Evolutionary conservation across 2,329 filamentous ascomycete genomes (phyloP), one percentile per base, ranked within the genome.

Genomic region (Venturia aucupariae): DNA sequence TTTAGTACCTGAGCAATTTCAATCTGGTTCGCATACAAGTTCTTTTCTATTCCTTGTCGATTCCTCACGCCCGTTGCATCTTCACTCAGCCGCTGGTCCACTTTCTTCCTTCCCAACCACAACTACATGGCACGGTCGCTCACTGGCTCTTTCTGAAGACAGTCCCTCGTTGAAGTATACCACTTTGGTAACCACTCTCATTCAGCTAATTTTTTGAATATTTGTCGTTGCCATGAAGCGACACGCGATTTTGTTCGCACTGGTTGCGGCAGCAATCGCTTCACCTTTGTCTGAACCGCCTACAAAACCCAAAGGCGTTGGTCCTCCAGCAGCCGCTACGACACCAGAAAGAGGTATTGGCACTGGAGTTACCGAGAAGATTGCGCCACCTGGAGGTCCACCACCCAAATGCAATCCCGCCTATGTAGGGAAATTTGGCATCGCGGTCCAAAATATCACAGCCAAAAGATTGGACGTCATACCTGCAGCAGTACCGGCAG

Each of bases 1-100:
- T 42, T 38, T 60, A n/a, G 59, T 60, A 60, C 59, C 41, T 42
- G 59, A 17, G 59, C 59, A 60, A 60, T 60, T 32, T 32, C 19
- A 7, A 41, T 42, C 24, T 44, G n/a, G 17, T 60, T 44, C 41
- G 59, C 59, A 60, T 41, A 60, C 41, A 60, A 41, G 24, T 41
- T 35, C 41, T 24, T 38, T 41, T 60, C 41, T 44, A 11, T 32
- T 60, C 35, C 59, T 27, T 41, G 38, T 27, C 35, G 15, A 30
- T 60, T 38, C n/a, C n/a, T 30, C 35, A 41, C 2, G 1, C 19
- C 57, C n/a, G n/a, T 27, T 41, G 19, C 7, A 27, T 27, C 8
- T 60, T n/a, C 13, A 4, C 35, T 44, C 38, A 60, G 35, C 22
- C 59, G 59, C 59, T 27, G n/a, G 38, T 42, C 35, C 51, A 57